Base-by-base conservation (phyloP, 208 protist genomes). In the Trypanosomatidae sp. region DNA sequence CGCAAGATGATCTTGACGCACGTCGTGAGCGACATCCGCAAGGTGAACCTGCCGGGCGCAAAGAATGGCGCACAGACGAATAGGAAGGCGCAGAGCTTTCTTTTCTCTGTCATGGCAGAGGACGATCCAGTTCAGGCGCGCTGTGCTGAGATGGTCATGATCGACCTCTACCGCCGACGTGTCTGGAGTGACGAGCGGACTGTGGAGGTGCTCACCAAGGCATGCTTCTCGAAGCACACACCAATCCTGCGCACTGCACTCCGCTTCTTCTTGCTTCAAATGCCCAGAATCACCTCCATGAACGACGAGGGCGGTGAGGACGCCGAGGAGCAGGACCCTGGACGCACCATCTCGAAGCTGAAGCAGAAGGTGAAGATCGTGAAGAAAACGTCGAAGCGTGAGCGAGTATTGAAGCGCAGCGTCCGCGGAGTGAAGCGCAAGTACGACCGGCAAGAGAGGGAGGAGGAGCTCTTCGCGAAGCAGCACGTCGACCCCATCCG, bases 101-200 rank as follows among this genome's bases (percentile, higher is more conserved):
- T 99, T 77, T 99, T 97, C 83, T 83, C 80, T 1, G 93, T 99
- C 64, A 93, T 99, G 85, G 80, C 86, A 43, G 97, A 99, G 52
- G 88, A 95, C 50, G 95, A 97, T 73, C 79, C 90, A 15, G 83
- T 97, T 15, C 97, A 98, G 76, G 96, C 98, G 4, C 88, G 97
- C 1, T 98, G 98, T 74, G 97, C 97, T 13, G 89, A 99, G 55
- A 91, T 98, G 66, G 95, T 99, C 33, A 99, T 99, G 94, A 98
- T 99, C 69, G 96, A 99, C 70, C 89, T 99, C 30, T 99, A 99
- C 87, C 89, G 95, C n/a, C 93, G 97, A 49, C 87, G 96, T 30
- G 91, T 99, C 41, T 99, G 97, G 98, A 90, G 83, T 56, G 88
- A 95, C 76, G 90, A 97, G 81, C 88, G 93, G 25, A 98, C 86